Evolutionary conservation across 345 rosid species (phyloP), one percentile per base, ranked within the genome.

Genomic region (Odontarrhena argentea): DNA sequence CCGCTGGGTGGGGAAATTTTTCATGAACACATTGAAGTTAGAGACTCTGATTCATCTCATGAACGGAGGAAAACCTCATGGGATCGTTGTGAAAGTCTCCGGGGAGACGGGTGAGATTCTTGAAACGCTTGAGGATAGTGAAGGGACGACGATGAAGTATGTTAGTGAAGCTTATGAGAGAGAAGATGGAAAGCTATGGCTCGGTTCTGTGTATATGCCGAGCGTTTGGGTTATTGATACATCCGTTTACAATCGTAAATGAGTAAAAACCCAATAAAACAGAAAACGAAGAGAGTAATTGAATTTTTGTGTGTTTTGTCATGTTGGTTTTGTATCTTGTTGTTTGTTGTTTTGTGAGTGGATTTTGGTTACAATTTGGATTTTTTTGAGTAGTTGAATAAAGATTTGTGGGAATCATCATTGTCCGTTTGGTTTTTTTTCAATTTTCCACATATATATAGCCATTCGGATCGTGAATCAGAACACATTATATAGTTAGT

Each of bases 81-180:
- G 84, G 14, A 68, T 71, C 6, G 78, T 80, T 3, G 28, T 85
- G 22, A 89, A 79, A 74, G 50, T 85, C 36, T 63, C 36, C 4
- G 80, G 81, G 30, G 85, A 81, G 74, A 73, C 74, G 1, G 93
- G 91, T 3, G 72, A 84, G 64, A 55, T 85, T 54, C 7, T 87
- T 47, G 70, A 80, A 52, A 73, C 77, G 24, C 54, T 83, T 40
- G 86, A 84, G 64, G 86, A 87, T 38, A 51, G 51, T 35, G 85
- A 82, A 41, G 84, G 84, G 54, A 81, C 68, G 64, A 73, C 61
- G 3, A 43, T 89, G 77, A 76, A 73, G 64, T 76, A 74, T 59
- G 73, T 82, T 0, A 87, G 96, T 67, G 94, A 89, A 76, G 81
- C 85, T 62, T 85, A 79, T 76, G 91, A 87, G 70, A 75, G 77